phyloP scores from a whole-genome alignment of 2,329 filamentous ascomycete species.

The Gliomastix tumulicola region DNA sequence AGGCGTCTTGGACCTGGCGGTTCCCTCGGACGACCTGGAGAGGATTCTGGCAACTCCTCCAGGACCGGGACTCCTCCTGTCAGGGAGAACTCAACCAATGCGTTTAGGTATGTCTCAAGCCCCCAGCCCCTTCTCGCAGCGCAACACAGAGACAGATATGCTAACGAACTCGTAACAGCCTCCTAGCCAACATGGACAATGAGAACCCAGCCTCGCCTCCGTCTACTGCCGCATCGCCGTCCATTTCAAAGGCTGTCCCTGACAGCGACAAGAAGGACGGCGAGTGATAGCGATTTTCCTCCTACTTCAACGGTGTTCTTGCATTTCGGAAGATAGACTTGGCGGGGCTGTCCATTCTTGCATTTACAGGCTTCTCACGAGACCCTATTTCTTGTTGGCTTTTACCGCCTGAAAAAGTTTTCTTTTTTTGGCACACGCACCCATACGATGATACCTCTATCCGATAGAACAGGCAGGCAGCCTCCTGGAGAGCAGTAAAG shows the following conservation, averaged over 20 bases:
- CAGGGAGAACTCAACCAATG: slow-evolving; percentile 62
- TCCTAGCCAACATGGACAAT: slow-evolving; percentile 54
- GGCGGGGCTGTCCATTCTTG: slow-evolving; percentile 34
- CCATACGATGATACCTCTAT: slow-evolving; percentile 41
- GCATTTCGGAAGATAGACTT: slow-evolving; percentile 47
- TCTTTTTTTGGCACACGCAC: slow-evolving; percentile 36
- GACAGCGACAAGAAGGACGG: slow-evolving; percentile 48
- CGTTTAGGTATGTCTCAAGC: slow-evolving; percentile 72
- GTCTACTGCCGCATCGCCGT: slow-evolving; percentile 59
- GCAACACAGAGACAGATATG: slow-evolving; percentile 1
- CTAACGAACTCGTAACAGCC: slow-evolving; percentile 24
- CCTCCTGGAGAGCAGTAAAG: too few relatives aligned
- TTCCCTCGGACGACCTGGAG: slow-evolving; percentile 64
- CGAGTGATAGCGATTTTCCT: slow-evolving; percentile 25
- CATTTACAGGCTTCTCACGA: slow-evolving; percentile 45
- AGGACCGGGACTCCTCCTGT: slow-evolving; percentile 80
- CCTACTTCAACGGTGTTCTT: slow-evolving; percentile 27
- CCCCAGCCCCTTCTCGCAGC: neutral
- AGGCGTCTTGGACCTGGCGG: slow-evolving; percentile 72
- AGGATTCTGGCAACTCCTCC: slow-evolving; percentile 83
- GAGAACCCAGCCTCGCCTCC: slow-evolving; percentile 64
- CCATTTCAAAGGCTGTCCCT: slow-evolving; percentile 54
- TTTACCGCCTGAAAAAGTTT: slow-evolving; percentile 1
- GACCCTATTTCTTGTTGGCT: slow-evolving; percentile 8
- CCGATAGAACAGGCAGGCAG: neutral